phyloP scores from a whole-genome alignment of 2,329 filamentous ascomycete species.

The Stagonosporopsis rhizophila region DNA sequence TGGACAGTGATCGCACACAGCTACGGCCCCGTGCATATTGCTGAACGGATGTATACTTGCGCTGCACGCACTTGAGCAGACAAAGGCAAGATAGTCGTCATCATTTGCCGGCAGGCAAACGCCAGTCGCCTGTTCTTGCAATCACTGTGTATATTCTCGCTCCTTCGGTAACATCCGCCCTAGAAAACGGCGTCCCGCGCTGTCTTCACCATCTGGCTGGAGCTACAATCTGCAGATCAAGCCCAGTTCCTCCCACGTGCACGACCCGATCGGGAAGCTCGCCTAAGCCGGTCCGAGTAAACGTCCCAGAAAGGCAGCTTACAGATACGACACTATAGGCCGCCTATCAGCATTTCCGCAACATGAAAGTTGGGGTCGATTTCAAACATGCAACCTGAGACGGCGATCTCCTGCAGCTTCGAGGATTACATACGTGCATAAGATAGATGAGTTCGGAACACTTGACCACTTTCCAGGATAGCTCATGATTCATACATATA shows the following conservation, averaged over 20 bases:
- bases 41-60: neutral
- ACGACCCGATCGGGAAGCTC: constrained; percentile 5
- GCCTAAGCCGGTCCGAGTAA: constrained; percentile 6
- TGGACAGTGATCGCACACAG: neutral
- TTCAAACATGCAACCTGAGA: neutral
- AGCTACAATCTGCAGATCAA: constrained; percentile 9
- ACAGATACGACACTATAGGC: constrained; percentile 11
- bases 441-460: neutral
- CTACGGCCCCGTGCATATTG: neutral
- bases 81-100: too few species aligned
- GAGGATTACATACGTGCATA: neutral
- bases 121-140: constrained; percentile 8
- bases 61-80: neutral
- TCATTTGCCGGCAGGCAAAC: neutral
- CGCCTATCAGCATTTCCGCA: constrained; percentile 15
- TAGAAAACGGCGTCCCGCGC: neutral
- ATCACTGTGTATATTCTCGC: neutral
- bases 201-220: constrained; percentile 4
- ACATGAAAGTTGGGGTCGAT: neutral
- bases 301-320: constrained; percentile 6
- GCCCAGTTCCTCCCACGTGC: constrained; percentile 7
- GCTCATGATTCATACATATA: neutral
- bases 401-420: neutral
- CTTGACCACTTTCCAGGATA: neutral
- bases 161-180: constrained; percentile 6